Evolutionary conservation across 106 monocot genomes (phyloP).

Genomic region (Allium cepa): DNA sequence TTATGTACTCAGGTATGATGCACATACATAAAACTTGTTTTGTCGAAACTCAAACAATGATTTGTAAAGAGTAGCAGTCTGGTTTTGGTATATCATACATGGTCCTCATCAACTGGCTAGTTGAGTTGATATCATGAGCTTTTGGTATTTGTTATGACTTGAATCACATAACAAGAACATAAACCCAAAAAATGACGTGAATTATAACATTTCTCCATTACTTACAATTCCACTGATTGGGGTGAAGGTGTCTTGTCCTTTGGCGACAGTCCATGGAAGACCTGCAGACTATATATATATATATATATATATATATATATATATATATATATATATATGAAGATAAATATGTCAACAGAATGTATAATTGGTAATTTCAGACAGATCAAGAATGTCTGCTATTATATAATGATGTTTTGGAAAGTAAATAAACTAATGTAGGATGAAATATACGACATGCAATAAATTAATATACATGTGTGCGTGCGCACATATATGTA

Average conservation of each 20-base stretch:
- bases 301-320: slow-evolving; percentile 32
- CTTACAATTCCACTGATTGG: slow-evolving; percentile 92
- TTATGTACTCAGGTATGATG: too few species aligned
- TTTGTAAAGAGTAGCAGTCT: too few species aligned
- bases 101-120: too few species aligned
- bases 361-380: slow-evolving; percentile 66
- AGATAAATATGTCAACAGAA: slow-evolving; percentile 28
- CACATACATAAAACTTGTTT: too few species aligned
- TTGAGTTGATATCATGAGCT: too few species aligned
- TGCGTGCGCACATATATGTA: too few species aligned
- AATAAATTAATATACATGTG: too few species aligned
- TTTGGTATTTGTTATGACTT: too few species aligned
- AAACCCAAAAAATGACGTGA: too few species aligned
- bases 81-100: too few species aligned
- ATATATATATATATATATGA: slow-evolving; percentile 23
- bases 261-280: slow-evolving; percentile 95
- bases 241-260: slow-evolving; percentile 98
- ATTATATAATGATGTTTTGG: background rate
- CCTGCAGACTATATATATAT: slow-evolving; percentile 57
- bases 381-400: slow-evolving; percentile 21
- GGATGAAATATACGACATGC: background rate
- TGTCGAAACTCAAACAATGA: too few species aligned
- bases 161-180: too few species aligned
- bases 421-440: background rate
- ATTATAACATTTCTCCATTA: background rate